Evolutionary conservation across 139 green algal species (phyloP).

Genomic region (Ettlia oleoabundans): DNA sequence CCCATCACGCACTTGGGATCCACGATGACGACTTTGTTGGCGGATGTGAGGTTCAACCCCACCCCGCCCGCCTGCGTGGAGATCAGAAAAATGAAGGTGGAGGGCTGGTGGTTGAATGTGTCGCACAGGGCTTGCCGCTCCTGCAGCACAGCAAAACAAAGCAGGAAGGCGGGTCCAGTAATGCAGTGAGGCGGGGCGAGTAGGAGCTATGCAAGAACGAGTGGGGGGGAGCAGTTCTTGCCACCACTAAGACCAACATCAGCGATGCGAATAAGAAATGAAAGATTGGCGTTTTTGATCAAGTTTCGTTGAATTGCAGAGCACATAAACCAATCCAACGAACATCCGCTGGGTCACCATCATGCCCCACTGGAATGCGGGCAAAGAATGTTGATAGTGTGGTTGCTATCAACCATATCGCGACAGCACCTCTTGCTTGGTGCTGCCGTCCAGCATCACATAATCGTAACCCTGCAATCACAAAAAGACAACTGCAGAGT

Average conservation of each 20-base stretch:
- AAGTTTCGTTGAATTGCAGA: too few species aligned
- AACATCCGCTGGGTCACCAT: too few species aligned
- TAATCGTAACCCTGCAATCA: slow-evolving; percentile 55
- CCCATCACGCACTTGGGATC: slow-evolving; percentile 57
- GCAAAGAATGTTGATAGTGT: neutral
- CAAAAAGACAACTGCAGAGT: too few species aligned
- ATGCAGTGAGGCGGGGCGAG: too few species aligned
- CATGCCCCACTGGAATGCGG: too few species aligned
- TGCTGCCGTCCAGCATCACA: slow-evolving; percentile 64
- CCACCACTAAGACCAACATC: too few species aligned
- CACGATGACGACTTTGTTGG: slow-evolving; percentile 73
- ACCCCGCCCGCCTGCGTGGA: slow-evolving; percentile 63
- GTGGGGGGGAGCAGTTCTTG: too few species aligned
- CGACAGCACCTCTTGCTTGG: neutral
- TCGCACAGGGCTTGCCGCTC: slow-evolving; percentile 61
- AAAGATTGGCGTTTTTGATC: too few species aligned
- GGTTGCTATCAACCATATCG: neutral
- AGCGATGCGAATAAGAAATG: too few species aligned
- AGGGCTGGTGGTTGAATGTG: slow-evolving; percentile 66
- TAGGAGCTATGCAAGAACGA: too few species aligned
- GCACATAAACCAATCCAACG: too few species aligned
- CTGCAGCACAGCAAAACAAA: neutral
- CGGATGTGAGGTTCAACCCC: slow-evolving; percentile 78
- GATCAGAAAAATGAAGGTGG: slow-evolving; percentile 68
- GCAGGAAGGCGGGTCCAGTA: too few species aligned